Percentiles rank a stretch among this genome's conserved stretches.
phyloP scores from a whole-genome alignment of 495 filamentous ascomycete species.

The Podospora pseudopauciseta region DNA sequence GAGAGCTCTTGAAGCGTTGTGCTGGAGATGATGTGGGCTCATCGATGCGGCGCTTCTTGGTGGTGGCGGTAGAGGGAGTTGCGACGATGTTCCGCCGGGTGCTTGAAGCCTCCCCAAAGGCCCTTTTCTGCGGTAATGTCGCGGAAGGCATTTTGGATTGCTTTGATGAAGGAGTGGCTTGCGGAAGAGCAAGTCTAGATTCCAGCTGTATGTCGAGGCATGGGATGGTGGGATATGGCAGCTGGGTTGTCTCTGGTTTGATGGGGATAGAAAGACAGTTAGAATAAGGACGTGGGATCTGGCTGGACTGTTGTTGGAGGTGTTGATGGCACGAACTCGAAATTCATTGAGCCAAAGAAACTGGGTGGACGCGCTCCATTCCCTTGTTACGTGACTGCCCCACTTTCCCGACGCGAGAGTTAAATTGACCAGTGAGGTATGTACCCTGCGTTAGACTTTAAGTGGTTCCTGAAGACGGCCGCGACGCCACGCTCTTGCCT shows the following conservation, averaged over 20 bases:
- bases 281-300: neutral
- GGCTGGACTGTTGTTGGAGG: neutral
- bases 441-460: neutral
- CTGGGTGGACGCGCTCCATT: constrained; percentile 26
- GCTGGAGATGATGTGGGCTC: constrained; percentile 48
- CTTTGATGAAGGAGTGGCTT: neutral
- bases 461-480: neutral
- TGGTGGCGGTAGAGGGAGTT: constrained; percentile 26
- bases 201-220: neutral
- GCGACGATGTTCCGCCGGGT: constrained; percentile 44
- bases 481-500: neutral
- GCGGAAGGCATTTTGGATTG: constrained; percentile 39
- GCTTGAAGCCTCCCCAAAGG: constrained; percentile 49
- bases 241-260: neutral
- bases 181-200: constrained; percentile 2
- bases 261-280: neutral
- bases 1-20: constrained; percentile 54
- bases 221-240: neutral
- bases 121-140: constrained; percentile 52
- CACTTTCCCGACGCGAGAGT: constrained; percentile 30
- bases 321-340: constrained; percentile 6
- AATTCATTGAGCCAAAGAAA: constrained; percentile 14
- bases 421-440: constrained; percentile 25
- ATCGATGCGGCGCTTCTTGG: constrained; percentile 80
- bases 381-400: constrained; percentile 33